These are phyloP conservation scores for Actinomortierella ambigua DNA, from an alignment of 371 early-diverging fungal species.

Conservation along the genomic window DNA sequence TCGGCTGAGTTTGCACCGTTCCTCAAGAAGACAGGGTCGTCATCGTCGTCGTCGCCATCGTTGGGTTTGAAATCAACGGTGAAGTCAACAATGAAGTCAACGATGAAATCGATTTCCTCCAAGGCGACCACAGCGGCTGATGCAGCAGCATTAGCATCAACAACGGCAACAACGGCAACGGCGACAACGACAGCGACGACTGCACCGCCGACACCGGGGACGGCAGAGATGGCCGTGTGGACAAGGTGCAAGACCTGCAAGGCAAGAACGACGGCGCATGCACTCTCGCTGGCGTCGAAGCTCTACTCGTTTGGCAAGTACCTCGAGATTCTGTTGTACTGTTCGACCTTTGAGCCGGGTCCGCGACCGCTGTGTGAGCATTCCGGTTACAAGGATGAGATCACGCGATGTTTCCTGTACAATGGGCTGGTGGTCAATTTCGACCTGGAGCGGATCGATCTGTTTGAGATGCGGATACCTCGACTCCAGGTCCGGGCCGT, in stretches of 20 bases:
- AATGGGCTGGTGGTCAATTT: slow-evolving; percentile 53
- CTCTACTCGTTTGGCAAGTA: slow-evolving; percentile 68
- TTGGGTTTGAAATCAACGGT: no score
- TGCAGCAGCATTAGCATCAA: no score
- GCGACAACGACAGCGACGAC: no score
- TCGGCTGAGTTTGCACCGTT: slow-evolving; percentile 27
- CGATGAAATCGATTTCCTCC: no score
- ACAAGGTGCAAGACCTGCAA: slow-evolving; percentile 55
- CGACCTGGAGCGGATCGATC: slow-evolving; percentile 52
- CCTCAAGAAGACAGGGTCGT: no score
- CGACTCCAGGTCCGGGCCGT: slow-evolving; percentile 53
- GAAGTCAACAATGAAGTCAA: no score
- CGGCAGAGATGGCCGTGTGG: slow-evolving; percentile 51
- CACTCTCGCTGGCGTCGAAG: slow-evolving; percentile 50
- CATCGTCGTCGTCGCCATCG: no score
- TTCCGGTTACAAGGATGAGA: slow-evolving; percentile 26
- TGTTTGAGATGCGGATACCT: slow-evolving; percentile 68
- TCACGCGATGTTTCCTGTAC: slow-evolving; percentile 53
- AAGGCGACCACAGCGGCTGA: no score
- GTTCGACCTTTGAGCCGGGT: slow-evolving; percentile 49
- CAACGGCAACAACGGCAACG: no score
- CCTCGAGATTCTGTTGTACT: slow-evolving; percentile 64
- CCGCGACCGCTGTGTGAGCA: slow-evolving; percentile 51
- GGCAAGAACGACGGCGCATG: slow-evolving; percentile 37
- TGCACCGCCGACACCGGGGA: neutral